These are phyloP conservation scores for Escovopsis weberi DNA, from an alignment of 2,329 filamentous ascomycete genomes.

Conservation along the genomic window DNA sequence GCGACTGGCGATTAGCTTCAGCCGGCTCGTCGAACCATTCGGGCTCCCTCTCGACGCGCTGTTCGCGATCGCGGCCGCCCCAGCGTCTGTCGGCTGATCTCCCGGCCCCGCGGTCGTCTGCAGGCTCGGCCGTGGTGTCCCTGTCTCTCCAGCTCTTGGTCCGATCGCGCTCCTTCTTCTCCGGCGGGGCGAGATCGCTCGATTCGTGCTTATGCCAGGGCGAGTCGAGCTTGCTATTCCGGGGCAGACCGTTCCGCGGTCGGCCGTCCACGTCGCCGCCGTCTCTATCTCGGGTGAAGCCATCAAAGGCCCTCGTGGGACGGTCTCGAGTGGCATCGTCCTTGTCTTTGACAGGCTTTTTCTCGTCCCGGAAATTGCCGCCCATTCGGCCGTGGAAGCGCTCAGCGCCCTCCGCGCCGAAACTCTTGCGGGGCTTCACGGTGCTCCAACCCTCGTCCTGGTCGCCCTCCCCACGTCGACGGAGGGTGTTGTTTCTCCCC, in stretches of 20 bases:
- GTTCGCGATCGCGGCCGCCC: slow-evolving; percentile 41
- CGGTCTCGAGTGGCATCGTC: slow-evolving; percentile 38
- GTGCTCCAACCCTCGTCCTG: slow-evolving; percentile 62
- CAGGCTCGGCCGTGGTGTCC: slow-evolving; percentile 24
- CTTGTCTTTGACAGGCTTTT: slow-evolving; percentile 34
- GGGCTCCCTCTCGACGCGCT: slow-evolving; percentile 61
- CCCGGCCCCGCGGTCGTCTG: slow-evolving; percentile 44
- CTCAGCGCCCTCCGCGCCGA: slow-evolving; percentile 57
- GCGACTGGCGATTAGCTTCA: slow-evolving; percentile 53
- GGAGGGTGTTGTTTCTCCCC: slow-evolving; percentile 28
- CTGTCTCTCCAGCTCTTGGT: slow-evolving; percentile 48
- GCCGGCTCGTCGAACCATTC: slow-evolving; percentile 76
- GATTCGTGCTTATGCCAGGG: slow-evolving; percentile 53
- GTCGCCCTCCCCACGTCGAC: slow-evolving; percentile 40
- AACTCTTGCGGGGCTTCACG: slow-evolving; percentile 60
- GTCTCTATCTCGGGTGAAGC: slow-evolving; percentile 34
- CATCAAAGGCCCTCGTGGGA: slow-evolving; percentile 34
- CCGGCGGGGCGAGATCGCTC: slow-evolving; percentile 14
- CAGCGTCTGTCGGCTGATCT: slow-evolving; percentile 33
- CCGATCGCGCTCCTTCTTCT: slow-evolving; percentile 39
- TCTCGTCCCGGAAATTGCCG: slow-evolving; percentile 28
- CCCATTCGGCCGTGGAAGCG: slow-evolving; percentile 54
- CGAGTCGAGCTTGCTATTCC: slow-evolving; percentile 48
- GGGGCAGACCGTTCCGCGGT: slow-evolving; percentile 49
- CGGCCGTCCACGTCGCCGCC: slow-evolving; percentile 37